Percentiles rank a stretch among this genome's conserved stretches.
These are phyloP conservation scores for Annulohypoxylon stygium DNA, from an alignment of 495 filamentous ascomycete genomes.

Conservation along the genomic window DNA sequence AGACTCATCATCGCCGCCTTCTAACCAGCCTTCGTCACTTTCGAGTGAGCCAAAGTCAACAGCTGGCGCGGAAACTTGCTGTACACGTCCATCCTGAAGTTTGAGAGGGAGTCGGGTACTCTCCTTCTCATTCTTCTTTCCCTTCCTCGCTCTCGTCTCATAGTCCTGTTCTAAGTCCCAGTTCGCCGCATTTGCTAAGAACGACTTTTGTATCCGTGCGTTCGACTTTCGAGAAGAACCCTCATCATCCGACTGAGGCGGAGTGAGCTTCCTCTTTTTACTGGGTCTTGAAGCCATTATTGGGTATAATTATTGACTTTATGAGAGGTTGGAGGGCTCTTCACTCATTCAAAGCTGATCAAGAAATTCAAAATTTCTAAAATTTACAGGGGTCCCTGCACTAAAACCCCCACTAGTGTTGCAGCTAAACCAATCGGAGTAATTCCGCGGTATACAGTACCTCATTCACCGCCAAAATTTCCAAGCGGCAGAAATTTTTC, in stretches of 20 bases:
- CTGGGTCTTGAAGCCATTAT: constrained; percentile 58
- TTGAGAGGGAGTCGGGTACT: constrained; percentile 85
- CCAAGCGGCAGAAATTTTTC: constrained; percentile 47
- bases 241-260: constrained; percentile 54
- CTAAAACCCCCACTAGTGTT: constrained; percentile 1
- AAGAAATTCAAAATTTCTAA: constrained; percentile 46
- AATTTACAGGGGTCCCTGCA: constrained; percentile 24
- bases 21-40: constrained; percentile 68
- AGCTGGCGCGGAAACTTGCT: constrained; percentile 62
- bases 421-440: constrained; percentile 36
- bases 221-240: constrained; percentile 37
- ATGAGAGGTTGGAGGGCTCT: constrained; percentile 16
- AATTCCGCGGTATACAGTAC: constrained; percentile 32
- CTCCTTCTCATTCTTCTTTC: constrained; percentile 77
- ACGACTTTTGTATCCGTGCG: constrained; percentile 58
- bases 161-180: constrained; percentile 96
- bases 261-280: constrained; percentile 62
- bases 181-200: constrained; percentile 61
- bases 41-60: constrained; percentile 62
- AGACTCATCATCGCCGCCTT: constrained; percentile 57
- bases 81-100: constrained; percentile 78
- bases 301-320: constrained; percentile 6
- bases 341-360: not conserved
- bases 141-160: constrained; percentile 81
- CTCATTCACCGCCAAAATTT: constrained; percentile 46